phyloP scores from a whole-genome alignment of 2,329 filamentous ascomycete genomes.

The Berkeleyomyces basicola region DNA sequence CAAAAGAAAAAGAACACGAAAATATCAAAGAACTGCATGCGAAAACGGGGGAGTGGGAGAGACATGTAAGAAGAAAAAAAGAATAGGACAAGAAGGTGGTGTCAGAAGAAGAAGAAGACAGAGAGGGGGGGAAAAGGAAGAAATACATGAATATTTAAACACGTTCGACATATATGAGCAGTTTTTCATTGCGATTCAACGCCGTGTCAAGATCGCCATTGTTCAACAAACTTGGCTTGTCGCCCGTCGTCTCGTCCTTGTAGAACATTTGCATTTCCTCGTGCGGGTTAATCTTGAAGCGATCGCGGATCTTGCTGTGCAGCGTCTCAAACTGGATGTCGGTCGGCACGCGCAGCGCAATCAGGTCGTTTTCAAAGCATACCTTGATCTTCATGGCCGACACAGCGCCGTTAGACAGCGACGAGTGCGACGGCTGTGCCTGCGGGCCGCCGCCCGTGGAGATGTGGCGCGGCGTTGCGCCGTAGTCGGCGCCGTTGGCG shows the following conservation, averaged over 20 bases:
- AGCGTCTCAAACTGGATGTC: slow-evolving; percentile 66
- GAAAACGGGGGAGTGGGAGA: not conserved
- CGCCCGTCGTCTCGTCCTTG: slow-evolving; percentile 64
- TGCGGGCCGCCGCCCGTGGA: slow-evolving; percentile 22
- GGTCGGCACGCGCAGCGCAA: slow-evolving; percentile 73
- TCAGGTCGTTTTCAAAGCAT: slow-evolving; percentile 80
- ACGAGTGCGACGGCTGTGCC: slow-evolving; percentile 34
- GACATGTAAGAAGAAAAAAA: not conserved
- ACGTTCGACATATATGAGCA: slow-evolving; percentile 56
- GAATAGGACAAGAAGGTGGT: not conserved
- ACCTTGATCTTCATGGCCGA: slow-evolving; percentile 82
- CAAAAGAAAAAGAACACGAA: not conserved
- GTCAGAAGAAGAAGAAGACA: not conserved
- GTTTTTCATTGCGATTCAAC: slow-evolving; percentile 69
- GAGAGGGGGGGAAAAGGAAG: not conserved
- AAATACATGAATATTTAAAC: slow-evolving; percentile 21
- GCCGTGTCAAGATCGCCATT: slow-evolving; percentile 70
- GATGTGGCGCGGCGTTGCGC: slow-evolving; percentile 29
- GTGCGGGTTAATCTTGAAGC: slow-evolving; percentile 53
- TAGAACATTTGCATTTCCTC: slow-evolving; percentile 70
- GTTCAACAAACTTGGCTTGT: slow-evolving; percentile 57
- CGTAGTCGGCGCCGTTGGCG: slow-evolving; percentile 40
- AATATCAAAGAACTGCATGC: not conserved
- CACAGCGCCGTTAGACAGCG: slow-evolving; percentile 19
- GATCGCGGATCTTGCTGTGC: slow-evolving; percentile 68